Percentiles rank a stretch among this genome's conserved stretches.
Conservation (phyloP, 257 asterid genomes). For the Fraxinus excelsior region DNA sequence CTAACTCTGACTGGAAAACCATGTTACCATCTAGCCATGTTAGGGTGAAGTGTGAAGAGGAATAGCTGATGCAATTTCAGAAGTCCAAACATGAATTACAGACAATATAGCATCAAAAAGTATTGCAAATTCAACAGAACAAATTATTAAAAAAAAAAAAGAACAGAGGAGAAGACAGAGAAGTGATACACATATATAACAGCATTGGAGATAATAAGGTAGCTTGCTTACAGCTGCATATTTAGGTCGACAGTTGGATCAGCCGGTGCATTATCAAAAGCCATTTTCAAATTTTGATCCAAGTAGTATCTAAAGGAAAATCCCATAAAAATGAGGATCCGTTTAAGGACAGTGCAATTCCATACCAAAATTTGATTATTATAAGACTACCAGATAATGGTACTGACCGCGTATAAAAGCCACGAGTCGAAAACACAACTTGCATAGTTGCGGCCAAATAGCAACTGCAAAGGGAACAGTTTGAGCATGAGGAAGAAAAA, state of each 20-base stretch:
- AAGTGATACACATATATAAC: neutral
- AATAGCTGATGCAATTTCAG: neutral
- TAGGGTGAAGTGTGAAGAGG: neutral
- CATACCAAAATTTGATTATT: slow-evolving; percentile 14
- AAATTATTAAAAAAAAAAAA: neutral
- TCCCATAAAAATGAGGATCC: slow-evolving; percentile 6
- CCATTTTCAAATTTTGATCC: slow-evolving; percentile 65
- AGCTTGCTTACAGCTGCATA: slow-evolving; percentile 66
- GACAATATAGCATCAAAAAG: neutral
- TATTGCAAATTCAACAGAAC: neutral
- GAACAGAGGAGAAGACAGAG: neutral
- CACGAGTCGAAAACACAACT: slow-evolving; percentile 77
- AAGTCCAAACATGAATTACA: neutral
- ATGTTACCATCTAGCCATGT: neutral
- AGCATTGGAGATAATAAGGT: neutral
- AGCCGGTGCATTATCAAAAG: slow-evolving; percentile 78
- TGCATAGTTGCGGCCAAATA: slow-evolving; percentile 99
- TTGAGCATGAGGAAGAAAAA: slow-evolving; percentile 21
- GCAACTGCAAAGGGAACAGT: slow-evolving; percentile 64
- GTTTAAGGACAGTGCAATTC: slow-evolving; percentile 11
- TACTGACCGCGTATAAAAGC: slow-evolving; percentile 78
- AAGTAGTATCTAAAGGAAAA: slow-evolving; percentile 56
- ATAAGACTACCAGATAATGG: slow-evolving; percentile 15
- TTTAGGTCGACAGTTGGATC: slow-evolving; percentile 97
- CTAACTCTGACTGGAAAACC: neutral